A percentile compares a stretch with the other conserved stretches of the same genome.
Conservation (phyloP, 1,284 basidiomycete genomes). For the Pterulicium gracile region DNA sequence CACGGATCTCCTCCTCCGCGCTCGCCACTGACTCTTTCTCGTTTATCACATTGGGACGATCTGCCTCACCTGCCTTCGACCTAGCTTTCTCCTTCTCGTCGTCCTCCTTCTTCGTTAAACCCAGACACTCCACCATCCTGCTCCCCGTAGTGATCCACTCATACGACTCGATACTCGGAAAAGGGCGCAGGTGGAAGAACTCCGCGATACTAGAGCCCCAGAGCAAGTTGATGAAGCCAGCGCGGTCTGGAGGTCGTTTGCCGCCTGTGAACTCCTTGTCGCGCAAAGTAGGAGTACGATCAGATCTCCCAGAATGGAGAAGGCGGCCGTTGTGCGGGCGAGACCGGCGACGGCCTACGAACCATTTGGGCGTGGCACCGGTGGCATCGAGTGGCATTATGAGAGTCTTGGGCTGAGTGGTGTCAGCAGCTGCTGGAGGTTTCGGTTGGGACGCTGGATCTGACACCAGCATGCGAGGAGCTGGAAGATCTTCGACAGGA, state of each 20-base stretch:
- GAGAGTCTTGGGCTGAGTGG: no score
- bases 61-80: constrained; percentile 9
- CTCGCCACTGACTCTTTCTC: constrained; percentile 6
- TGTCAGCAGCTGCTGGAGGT: no score
- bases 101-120: neutral
- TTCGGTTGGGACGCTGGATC: no score
- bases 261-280: neutral
- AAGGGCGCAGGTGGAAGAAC: constrained; percentile 8
- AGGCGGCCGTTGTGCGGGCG: neutral
- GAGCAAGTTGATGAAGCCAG: neutral
- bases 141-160: constrained; percentile 7
- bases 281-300: no score
- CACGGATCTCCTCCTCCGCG: constrained; percentile 3
- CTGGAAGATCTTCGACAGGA: no score
- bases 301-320: no score
- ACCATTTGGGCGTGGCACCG: no score
- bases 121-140: constrained; percentile 7
- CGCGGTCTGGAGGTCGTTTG: constrained; percentile 5
- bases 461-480: no score
- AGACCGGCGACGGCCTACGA: neutral
- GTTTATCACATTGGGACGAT: constrained; percentile 5
- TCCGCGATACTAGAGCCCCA: constrained; percentile 11
- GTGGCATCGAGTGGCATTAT: no score
- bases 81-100: constrained; percentile 8
- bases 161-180: neutral